phyloP scores from a whole-genome alignment of 495 filamentous ascomycete genomes.

The Aspergillus wentii region DNA sequence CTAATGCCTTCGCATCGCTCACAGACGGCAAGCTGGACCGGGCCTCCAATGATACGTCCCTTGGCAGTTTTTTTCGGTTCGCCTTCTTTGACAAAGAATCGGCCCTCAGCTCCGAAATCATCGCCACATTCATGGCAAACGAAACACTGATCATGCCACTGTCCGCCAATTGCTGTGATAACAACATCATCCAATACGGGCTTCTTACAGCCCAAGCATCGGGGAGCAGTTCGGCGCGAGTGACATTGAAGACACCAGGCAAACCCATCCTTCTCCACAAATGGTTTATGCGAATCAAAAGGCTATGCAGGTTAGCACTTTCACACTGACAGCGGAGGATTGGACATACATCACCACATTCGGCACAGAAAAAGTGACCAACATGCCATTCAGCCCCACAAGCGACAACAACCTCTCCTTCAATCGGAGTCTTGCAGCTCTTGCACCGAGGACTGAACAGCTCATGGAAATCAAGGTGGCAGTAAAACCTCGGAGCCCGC shows the following conservation, averaged over 20 bases:
- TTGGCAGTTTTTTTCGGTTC: constrained; percentile 47
- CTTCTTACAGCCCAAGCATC: constrained; percentile 79
- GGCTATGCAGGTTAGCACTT: constrained; percentile 42
- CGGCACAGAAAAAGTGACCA: constrained; percentile 98
- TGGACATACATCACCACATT: constrained; percentile 79
- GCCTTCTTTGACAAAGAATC: constrained; percentile 59
- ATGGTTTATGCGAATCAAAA: constrained; percentile 74
- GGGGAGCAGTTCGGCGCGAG: constrained; percentile 80
- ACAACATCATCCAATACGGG: constrained; percentile 85
- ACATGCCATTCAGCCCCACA: constrained; percentile 94
- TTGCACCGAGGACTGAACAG: constrained; percentile 89
- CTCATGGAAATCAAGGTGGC: constrained; percentile 97
- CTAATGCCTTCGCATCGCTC: constrained; percentile 60
- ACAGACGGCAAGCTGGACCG: constrained; percentile 52
- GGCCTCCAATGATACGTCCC: constrained; percentile 43
- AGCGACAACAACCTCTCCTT: constrained; percentile 89
- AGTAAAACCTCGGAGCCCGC: constrained; percentile 76
- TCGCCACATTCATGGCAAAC: constrained; percentile 67
- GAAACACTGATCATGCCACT: constrained; percentile 95
- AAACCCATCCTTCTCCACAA: constrained; percentile 98
- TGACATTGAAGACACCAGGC: constrained; percentile 96
- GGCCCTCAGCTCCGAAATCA: constrained; percentile 54
- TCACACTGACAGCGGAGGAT: no score
- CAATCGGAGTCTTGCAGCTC: constrained; percentile 97
- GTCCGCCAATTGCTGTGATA: constrained; percentile 77